Evolutionary conservation across 208 protist genomes (phyloP).

Genomic region (Spironucleus salmonicida): DNA sequence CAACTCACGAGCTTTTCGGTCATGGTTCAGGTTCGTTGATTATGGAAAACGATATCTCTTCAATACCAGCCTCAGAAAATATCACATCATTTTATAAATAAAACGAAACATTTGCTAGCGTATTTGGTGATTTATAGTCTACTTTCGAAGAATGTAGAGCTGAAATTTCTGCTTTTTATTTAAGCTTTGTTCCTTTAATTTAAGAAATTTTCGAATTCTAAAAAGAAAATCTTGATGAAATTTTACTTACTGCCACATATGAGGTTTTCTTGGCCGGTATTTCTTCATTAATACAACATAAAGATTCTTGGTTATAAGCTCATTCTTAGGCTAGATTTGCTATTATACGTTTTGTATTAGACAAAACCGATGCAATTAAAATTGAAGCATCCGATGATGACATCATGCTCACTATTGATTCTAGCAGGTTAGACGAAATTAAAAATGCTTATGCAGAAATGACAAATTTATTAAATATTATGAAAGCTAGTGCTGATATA

Average conservation of each 20-base stretch:
- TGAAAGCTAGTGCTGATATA: too few relatives aligned
- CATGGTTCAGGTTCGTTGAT: conserved; percentile 38
- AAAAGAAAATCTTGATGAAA: background rate
- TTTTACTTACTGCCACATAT: conserved; percentile 8
- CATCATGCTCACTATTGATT: too few relatives aligned
- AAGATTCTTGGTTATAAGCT: too few relatives aligned
- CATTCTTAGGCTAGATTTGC: too few relatives aligned
- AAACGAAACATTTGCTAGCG: conserved; percentile 32
- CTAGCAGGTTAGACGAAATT: too few relatives aligned
- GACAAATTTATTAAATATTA: too few relatives aligned
- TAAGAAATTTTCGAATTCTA: conserved; percentile 34
- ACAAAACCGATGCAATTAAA: too few relatives aligned
- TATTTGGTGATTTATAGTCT: conserved; percentile 31
- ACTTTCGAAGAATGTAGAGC: conserved; percentile 43
- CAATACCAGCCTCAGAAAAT: conserved; percentile 7
- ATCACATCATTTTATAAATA: conserved; percentile 32
- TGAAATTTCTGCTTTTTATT: conserved; percentile 35
- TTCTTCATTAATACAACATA: conserved; percentile 25
- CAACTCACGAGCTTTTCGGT: conserved; percentile 44
- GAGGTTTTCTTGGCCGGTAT: conserved; percentile 32
- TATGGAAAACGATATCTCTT: conserved; percentile 19
- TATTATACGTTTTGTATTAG: too few relatives aligned
- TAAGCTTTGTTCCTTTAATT: conserved; percentile 26
- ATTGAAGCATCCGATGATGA: too few relatives aligned
- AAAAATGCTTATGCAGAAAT: too few relatives aligned